These are phyloP conservation scores for Aspergillus mulundensis DNA, from an alignment of 495 filamentous ascomycete genomes.

Conservation along the genomic window DNA sequence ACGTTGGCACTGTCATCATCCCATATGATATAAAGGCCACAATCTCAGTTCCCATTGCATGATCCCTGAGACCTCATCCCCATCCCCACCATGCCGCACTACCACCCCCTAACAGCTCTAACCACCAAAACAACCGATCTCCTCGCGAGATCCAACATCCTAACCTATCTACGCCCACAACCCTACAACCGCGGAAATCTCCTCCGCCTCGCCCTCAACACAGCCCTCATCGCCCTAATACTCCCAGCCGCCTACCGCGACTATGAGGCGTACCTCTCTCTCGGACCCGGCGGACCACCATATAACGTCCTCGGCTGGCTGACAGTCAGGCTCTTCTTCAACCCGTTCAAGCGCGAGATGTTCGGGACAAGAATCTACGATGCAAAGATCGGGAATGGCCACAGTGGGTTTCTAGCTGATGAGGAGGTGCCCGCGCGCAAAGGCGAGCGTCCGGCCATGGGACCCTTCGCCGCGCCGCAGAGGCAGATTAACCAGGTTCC, in stretches of 20 bases:
- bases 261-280: slow-evolving; percentile 29
- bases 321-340: slow-evolving; percentile 21
- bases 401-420: slow-evolving; percentile 13
- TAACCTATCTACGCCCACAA: background rate
- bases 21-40: too few species aligned
- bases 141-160: background rate
- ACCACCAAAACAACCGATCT: too few species aligned
- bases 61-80: too few species aligned
- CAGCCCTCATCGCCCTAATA: slow-evolving; percentile 20
- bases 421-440: slow-evolving; percentile 7
- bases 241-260: slow-evolving; percentile 30
- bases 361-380: slow-evolving; percentile 30
- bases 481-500: slow-evolving; percentile 31
- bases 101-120: too few species aligned
- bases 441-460: slow-evolving; percentile 23
- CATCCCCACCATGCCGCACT: too few species aligned
- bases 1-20: too few species aligned
- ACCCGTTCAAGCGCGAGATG: slow-evolving; percentile 31
- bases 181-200: slow-evolving; percentile 10
- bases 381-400: slow-evolving; percentile 22
- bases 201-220: slow-evolving; percentile 19
- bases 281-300: slow-evolving; percentile 32
- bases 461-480: slow-evolving; percentile 34
- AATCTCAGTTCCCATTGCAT: too few species aligned
- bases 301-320: slow-evolving; percentile 37